phyloP scores from a whole-genome alignment of 768 basidiomycete genomes.

The Mycena epipterygia region DNA sequence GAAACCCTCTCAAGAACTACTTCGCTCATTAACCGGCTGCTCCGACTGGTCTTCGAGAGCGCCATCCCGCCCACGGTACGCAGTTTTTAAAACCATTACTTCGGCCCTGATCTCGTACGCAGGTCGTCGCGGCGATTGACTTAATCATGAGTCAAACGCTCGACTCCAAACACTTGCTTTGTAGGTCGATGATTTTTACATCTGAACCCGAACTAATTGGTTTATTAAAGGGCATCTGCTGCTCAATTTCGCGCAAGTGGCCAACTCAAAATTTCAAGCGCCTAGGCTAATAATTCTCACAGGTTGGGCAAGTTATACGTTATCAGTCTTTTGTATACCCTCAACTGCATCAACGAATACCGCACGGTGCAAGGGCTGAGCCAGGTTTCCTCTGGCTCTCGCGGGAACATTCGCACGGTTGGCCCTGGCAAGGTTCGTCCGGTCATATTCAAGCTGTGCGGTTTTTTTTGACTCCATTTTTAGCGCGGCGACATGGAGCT shows the following conservation, averaged over 20 bases:
- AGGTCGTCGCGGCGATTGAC: constrained; percentile 25
- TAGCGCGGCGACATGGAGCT: constrained; percentile 28
- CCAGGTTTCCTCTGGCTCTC: constrained; percentile 23
- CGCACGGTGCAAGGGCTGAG: constrained; percentile 16
- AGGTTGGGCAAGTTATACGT: constrained; percentile 30
- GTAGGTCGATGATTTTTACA: neutral
- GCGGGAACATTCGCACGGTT: constrained; percentile 15
- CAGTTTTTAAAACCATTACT: neutral
- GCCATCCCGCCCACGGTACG: constrained; percentile 29
- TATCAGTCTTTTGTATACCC: constrained; percentile 26
- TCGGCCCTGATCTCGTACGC: neutral
- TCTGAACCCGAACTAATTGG: neutral
- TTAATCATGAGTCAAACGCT: constrained; percentile 30
- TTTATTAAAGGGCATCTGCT: constrained; percentile 27
- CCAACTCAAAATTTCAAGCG: no score
- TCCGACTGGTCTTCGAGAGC: constrained; percentile 31
- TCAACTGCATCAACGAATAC: constrained; percentile 32
- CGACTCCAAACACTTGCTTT: constrained; percentile 6
- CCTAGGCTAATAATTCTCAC: neutral
- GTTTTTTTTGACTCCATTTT: neutral
- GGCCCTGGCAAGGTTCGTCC: constrained; percentile 20
- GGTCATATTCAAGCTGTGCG: neutral
- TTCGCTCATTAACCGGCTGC: constrained; percentile 28
- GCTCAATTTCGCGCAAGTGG: constrained; percentile 21
- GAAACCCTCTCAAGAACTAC: constrained; percentile 1